phyloP scores from a whole-genome alignment of 1,284 basidiomycete genomes.

The Baeospora myosura region DNA sequence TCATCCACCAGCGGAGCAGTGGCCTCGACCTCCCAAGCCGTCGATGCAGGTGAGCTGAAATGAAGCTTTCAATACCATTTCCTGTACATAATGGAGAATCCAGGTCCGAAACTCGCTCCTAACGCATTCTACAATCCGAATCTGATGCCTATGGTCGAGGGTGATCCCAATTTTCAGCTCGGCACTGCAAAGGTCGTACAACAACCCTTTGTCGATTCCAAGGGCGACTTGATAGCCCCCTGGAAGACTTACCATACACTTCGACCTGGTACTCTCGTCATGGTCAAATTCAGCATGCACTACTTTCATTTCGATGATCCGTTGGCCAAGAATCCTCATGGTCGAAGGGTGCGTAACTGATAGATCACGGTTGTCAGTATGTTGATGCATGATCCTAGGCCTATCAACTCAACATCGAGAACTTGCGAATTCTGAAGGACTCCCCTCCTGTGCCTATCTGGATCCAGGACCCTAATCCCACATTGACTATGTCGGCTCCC shows the following conservation, averaged over 20 bases:
- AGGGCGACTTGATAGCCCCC: constrained; percentile 15
- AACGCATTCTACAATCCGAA: constrained; percentile 13
- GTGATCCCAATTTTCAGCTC: constrained; percentile 12
- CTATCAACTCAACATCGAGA: too few species aligned
- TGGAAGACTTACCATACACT: constrained; percentile 16
- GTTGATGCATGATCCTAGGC: too few species aligned
- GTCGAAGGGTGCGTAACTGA: too few species aligned
- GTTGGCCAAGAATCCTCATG: too few species aligned
- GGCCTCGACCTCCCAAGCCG: too few species aligned
- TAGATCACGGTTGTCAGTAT: too few species aligned
- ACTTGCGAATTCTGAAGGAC: too few species aligned
- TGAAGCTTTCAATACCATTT: too few species aligned
- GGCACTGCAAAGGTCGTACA: constrained; percentile 14
- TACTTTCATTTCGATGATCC: constrained; percentile 7
- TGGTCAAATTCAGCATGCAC: constrained; percentile 7
- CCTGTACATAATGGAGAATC: not conserved
- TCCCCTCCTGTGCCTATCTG: too few species aligned
- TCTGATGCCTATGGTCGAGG: constrained; percentile 15
- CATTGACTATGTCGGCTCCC: too few species aligned
- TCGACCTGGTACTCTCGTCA: constrained; percentile 19
- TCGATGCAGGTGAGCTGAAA: too few species aligned
- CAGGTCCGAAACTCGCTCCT: constrained; percentile 4
- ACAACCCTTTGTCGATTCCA: constrained; percentile 16
- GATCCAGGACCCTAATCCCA: too few species aligned
- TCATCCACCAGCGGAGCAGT: constrained; percentile 1